Evolutionary conservation across 805 yeast genomes (phyloP).

Genomic region (Aciculoconidium aculeatum): DNA sequence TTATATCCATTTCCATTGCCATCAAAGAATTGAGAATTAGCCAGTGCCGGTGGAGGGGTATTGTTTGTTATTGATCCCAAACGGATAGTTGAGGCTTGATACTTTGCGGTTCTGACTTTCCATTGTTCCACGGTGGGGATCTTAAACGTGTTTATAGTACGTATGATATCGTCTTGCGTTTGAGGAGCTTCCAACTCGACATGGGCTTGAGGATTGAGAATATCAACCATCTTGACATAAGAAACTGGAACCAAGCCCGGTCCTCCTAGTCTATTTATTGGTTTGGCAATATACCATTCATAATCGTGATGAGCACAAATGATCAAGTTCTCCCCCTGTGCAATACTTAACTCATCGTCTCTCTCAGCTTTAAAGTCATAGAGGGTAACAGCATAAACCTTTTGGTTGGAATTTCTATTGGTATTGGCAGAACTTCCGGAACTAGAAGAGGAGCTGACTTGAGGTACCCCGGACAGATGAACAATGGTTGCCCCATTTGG

Average conservation of each 20-base stretch:
- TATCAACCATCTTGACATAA: conserved; percentile 80
- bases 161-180: conserved; percentile 33
- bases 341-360: conserved; percentile 78
- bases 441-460: conserved; percentile 8
- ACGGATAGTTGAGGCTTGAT: conserved; percentile 84
- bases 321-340: conserved; percentile 82
- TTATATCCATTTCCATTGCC: conserved; percentile 7
- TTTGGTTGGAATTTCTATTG: conserved; percentile 25
- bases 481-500: conserved; percentile 1
- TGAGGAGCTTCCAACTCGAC: conserved; percentile 42
- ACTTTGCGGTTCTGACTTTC: conserved; percentile 86
- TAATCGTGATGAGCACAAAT: conserved; percentile 93
- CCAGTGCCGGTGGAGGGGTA: conserved; percentile 24
- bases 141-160: conserved; percentile 56
- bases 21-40: conserved; percentile 35
- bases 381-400: conserved; percentile 77
- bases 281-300: conserved; percentile 98
- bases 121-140: conserved; percentile 94
- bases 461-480: conserved; percentile 12
- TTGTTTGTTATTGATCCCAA: conserved; percentile 43
- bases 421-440: conserved; percentile 1
- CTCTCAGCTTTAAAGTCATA: conserved; percentile 83
- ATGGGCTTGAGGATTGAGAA: conserved; percentile 42
- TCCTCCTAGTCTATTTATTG: conserved; percentile 90
- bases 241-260: conserved; percentile 95